These are phyloP conservation scores for Aspergillus calidoustus DNA, from an alignment of 2,329 filamentous ascomycete species.

Conservation along the genomic window DNA sequence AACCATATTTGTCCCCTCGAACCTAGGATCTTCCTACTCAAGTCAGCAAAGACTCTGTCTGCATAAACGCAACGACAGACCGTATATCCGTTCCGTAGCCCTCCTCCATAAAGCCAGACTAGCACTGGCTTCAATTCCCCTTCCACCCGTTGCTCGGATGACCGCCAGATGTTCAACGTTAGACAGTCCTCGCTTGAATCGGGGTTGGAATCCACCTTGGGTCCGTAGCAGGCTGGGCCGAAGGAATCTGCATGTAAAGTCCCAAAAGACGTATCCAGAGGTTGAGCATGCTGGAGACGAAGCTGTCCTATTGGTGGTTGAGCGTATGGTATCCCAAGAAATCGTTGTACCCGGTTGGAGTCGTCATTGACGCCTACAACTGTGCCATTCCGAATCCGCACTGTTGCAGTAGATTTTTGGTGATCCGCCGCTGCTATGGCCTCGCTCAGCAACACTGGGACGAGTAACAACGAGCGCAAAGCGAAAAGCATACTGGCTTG, in stretches of 20 bases:
- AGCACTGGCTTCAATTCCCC: not conserved
- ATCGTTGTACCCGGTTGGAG: not conserved
- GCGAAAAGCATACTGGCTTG: too few species aligned
- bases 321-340: slow-evolving; percentile 1
- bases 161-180: slow-evolving; percentile 1
- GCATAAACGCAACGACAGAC: not conserved
- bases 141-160: not conserved
- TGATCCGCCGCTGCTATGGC: not conserved
- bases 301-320: slow-evolving; percentile 1
- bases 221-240: not conserved
- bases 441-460: not conserved
- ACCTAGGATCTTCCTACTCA: not conserved
- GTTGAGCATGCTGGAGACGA: not conserved
- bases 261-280: not conserved
- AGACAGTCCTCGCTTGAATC: slow-evolving; percentile 1
- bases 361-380: not conserved
- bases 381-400: not conserved
- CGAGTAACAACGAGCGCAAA: not conserved
- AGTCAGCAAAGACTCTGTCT: not conserved
- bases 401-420: not conserved
- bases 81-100: not conserved
- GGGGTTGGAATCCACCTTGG: not conserved
- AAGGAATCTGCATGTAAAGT: not conserved
- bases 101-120: slow-evolving; percentile 4
- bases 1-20: slow-evolving; percentile 2